Evolutionary conservation across 257 asterid species (phyloP).

Genomic region (Petunia secreta): DNA sequence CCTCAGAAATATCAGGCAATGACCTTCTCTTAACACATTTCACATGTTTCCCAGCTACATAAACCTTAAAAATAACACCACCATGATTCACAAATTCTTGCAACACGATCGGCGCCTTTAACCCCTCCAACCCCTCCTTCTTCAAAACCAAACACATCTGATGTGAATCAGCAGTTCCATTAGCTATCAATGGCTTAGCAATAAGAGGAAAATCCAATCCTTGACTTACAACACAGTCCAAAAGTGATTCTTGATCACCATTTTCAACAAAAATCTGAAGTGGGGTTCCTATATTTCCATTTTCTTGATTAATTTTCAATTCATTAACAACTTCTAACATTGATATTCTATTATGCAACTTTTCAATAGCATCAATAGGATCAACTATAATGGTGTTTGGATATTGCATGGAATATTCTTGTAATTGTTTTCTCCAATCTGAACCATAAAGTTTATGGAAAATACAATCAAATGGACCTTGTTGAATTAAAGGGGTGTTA

Average conservation of each 20-base stretch:
- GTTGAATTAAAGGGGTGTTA: constrained; percentile 57
- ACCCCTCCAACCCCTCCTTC: constrained; percentile 53
- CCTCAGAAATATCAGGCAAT: constrained; percentile 59
- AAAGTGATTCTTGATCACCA: constrained; percentile 39
- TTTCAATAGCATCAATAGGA: constrained; percentile 53
- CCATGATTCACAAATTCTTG: constrained; percentile 95
- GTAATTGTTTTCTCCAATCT: constrained; percentile 60
- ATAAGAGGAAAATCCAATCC: constrained; percentile 60
- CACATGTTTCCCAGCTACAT: constrained; percentile 70
- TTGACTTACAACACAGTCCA: constrained; percentile 13
- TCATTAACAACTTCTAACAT: constrained; percentile 72
- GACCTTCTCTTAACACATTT: constrained; percentile 74
- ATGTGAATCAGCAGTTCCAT: constrained; percentile 72
- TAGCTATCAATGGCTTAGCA: constrained; percentile 68
- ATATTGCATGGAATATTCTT: constrained; percentile 35
- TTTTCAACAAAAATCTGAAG: constrained; percentile 15
- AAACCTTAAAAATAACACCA: constrained; percentile 82
- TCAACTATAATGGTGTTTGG: constrained; percentile 62
- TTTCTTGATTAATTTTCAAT: constrained; percentile 21
- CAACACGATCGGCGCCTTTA: constrained; percentile 63
- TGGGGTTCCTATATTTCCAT: constrained; percentile 52
- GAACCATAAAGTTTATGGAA: constrained; percentile 63
- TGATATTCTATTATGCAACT: constrained; percentile 69
- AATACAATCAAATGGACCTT: constrained; percentile 66
- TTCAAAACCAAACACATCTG: constrained; percentile 67